Evolutionary conservation across 192 early-diverging fungal species (phyloP).

Genomic region (Podila epigama): DNA sequence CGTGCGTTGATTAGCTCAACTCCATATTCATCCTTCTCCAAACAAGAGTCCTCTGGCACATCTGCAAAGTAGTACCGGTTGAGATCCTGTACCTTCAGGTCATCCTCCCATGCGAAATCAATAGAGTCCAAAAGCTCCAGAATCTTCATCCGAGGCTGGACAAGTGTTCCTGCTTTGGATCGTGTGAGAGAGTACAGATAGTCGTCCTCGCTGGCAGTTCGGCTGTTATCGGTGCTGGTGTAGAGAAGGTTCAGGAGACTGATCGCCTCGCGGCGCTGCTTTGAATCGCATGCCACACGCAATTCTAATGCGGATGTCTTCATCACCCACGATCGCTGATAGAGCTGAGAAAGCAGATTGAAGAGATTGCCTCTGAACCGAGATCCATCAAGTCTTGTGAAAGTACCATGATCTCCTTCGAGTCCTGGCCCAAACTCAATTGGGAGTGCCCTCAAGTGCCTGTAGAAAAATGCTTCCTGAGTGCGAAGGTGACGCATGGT

Average conservation of each 20-base stretch:
- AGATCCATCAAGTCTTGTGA: slow-evolving; percentile 22
- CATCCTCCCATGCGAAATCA: slow-evolving; percentile 65
- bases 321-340: slow-evolving; percentile 92
- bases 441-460: slow-evolving; percentile 62
- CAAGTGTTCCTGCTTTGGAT: slow-evolving; percentile 11
- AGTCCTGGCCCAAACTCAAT: slow-evolving; percentile 35
- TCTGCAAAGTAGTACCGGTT: slow-evolving; percentile 51
- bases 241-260: slow-evolving; percentile 50
- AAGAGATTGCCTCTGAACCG: slow-evolving; percentile 34
- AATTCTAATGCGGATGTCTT: slow-evolving; percentile 88
- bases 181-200: slow-evolving; percentile 26
- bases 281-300: slow-evolving; percentile 55
- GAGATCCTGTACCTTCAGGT: slow-evolving; percentile 23
- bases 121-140: slow-evolving; percentile 76
- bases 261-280: slow-evolving; percentile 45
- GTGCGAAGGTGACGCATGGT: slow-evolving; percentile 85
- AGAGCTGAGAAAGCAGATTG: slow-evolving; percentile 64
- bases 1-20: slow-evolving; percentile 74
- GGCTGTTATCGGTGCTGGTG: slow-evolving; percentile 26
- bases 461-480: slow-evolving; percentile 78
- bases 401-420: slow-evolving; percentile 21
- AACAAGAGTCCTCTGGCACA: slow-evolving; percentile 57
- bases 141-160: slow-evolving; percentile 75
- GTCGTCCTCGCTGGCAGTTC: slow-evolving; percentile 36
- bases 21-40: slow-evolving; percentile 62